Base-by-base conservation (phyloP, 768 basidiomycete species). In the Suillus ampliporus region DNA sequence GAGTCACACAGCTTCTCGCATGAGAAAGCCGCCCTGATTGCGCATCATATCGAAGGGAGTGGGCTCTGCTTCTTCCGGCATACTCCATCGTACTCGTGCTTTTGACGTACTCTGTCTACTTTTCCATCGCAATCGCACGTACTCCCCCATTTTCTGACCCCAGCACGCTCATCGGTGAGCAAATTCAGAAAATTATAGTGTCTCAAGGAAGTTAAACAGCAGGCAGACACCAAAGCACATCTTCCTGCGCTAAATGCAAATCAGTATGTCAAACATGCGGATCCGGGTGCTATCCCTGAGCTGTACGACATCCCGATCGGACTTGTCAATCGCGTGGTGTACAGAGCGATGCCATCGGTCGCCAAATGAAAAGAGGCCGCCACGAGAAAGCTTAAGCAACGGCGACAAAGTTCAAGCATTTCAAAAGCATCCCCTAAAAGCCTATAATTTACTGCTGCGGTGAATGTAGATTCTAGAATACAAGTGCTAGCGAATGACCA, bases 241-340 rank as follows among this genome's bases (percentile, higher is more conserved):
- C 72, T 87, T 61, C 88, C 89, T 17, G 67, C 67, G 3, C 65
- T 66, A 31, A 66, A 69, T 47, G 68, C 62, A 0, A 77, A 78
- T 68, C 80, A 85, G 21, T 90, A 90, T 67, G 69, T 84, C 56
- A 77, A 73, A 10, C 79, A 85, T 44, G 80, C 84, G 3, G 72
- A 80, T 58, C 70, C 78, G 1, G 74, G 79, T 63, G 77, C 83
- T 31, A 79, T 85, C 17, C 88, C 90, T 4, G 87, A 88, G 62
- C 75, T 91, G 43, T 92, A 92, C 72, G 94, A 95, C 73, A 85
- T 95, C 65, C 94, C 94, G 5, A 86, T 92, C 57, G 89, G 90
- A 14, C 72, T 92, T 48, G 90, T 94, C 35, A 94, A 94, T 68
- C 86, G 89, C 56, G 86, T 91, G 52, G 69, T 91, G 37, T 93